Percentiles rank a stretch among this genome's conserved stretches.
Conservation (phyloP, 108 stramenopile genomes). For the Nitzschia inconspicua region DNA sequence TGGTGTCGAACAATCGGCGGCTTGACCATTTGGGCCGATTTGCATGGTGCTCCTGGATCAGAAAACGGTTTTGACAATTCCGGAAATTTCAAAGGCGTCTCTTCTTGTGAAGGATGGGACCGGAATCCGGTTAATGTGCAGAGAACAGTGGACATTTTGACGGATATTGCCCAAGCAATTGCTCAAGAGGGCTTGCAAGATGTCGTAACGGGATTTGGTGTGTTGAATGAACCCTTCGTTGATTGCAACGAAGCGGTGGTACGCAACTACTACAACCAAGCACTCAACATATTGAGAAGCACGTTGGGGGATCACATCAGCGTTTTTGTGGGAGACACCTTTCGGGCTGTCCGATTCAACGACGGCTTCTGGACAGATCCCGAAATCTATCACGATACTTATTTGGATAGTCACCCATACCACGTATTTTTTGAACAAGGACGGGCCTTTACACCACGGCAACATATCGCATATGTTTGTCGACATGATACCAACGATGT, state of each 20-base stretch:
- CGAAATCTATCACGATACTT: slow-evolving; percentile 34
- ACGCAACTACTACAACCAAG: slow-evolving; percentile 47
- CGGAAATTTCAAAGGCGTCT: slow-evolving; percentile 28
- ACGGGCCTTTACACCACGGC: slow-evolving; percentile 50
- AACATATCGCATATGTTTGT: slow-evolving; percentile 70
- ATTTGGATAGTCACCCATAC: slow-evolving; percentile 65
- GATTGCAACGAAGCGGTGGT: slow-evolving; percentile 38
- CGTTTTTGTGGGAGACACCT: slow-evolving; percentile 64
- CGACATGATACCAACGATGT: slow-evolving; percentile 24
- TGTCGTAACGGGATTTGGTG: slow-evolving; percentile 71
- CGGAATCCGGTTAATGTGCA: slow-evolving; percentile 31
- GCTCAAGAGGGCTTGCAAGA: slow-evolving; percentile 35
- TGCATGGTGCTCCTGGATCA: slow-evolving; percentile 70
- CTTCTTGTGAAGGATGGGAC: slow-evolving; percentile 46
- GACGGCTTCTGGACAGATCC: slow-evolving; percentile 50
- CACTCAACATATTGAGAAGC: slow-evolving; percentile 36
- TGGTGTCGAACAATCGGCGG: slow-evolving; percentile 49
- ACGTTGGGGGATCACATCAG: slow-evolving; percentile 28
- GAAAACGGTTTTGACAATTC: slow-evolving; percentile 79
- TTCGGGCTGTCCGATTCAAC: slow-evolving; percentile 40
- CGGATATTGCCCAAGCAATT: slow-evolving; percentile 40
- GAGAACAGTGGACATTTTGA: slow-evolving; percentile 47
- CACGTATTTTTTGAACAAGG: slow-evolving; percentile 61
- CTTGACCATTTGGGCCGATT: slow-evolving; percentile 63
- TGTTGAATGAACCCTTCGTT: slow-evolving; percentile 73